Conservation (phyloP, 495 filamentous ascomycete species). For the Tetracladium setigerum region DNA sequence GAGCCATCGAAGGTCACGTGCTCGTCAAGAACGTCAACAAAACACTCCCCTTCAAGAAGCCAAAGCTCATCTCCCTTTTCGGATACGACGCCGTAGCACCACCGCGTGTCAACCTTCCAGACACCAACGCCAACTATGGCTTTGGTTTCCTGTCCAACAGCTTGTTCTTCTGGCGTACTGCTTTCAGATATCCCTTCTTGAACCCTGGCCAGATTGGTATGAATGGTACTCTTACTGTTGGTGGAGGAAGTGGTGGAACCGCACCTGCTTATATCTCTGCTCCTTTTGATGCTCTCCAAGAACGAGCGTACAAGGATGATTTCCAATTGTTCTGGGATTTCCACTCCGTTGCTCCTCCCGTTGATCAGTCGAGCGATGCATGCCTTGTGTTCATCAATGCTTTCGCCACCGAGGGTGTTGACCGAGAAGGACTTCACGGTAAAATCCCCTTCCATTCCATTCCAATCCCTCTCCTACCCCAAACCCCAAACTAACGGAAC, state of each 20-base stretch:
- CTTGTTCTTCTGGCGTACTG: background rate
- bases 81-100: constrained; percentile 35
- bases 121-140: background rate
- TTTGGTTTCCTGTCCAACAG: background rate
- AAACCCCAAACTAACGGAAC: constrained; percentile 22
- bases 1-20: constrained; percentile 46
- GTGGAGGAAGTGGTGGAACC: constrained; percentile 18
- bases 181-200: too few relatives aligned
- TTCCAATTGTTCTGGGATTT: constrained; percentile 44
- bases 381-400: constrained; percentile 57
- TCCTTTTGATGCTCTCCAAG: constrained; percentile 50
- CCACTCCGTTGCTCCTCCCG: constrained; percentile 28
- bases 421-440: constrained; percentile 28
- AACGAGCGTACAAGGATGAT: constrained; percentile 43
- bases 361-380: constrained; percentile 49
- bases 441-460: constrained; percentile 47
- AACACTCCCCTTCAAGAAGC: constrained; percentile 44
- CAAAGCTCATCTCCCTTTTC: constrained; percentile 38
- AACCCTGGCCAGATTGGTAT: constrained; percentile 53
- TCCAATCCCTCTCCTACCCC: too few relatives aligned
- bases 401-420: constrained; percentile 48
- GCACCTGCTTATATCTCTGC: constrained; percentile 25
- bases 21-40: constrained; percentile 51
- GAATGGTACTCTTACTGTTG: constrained; percentile 82
- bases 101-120: background rate